Base-by-base conservation (phyloP, 768 basidiomycete genomes). In the Amanita pallidorosea region DNA sequence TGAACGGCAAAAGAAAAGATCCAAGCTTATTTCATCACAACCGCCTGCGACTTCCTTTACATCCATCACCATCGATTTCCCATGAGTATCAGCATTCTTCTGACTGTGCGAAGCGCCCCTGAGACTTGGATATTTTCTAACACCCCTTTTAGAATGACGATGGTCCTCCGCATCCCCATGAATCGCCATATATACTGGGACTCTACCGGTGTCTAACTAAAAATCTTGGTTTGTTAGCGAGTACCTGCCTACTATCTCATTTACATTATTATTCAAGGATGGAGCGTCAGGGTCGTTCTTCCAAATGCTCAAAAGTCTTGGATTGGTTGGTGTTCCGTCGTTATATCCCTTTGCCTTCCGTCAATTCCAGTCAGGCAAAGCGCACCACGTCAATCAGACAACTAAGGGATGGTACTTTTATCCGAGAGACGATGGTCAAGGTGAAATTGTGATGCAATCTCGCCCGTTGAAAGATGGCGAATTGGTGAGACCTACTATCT, bases 261-360 rank as follows among this genome's bases (percentile, higher is more conserved):
- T 70, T 73, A 70, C 7, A 75, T 70, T 72, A 64, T 73, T 53
- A 71, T 77, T 43, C 74, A 70, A 56, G 87, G 83, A 12, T 88
- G 84, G 83, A 70, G 85, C 57, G 85, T 90, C 35, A 84, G 79
- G 60, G 88, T 89, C 13, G 84, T 89, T 49, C 68, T 89, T 22
- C 87, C 87, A 12, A 85, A 80, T 57, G 72, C 83, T 8, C 88
- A 92, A 61, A 89, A 88, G 63, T 88, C 85, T 34, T 92, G 89
- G 88, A 89, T 92, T 31, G 89, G 88, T 85, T 53, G 47, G 71
- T 51, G 12, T 38, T 61, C 36, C 41, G 18, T 25, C 51, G 31
- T 23, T 23, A 20, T 36, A 22, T 36, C 23, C 27, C n/a, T 29
- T 37, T 43, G n/a, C 34, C 41, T 25, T 44, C 37, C n/a, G n/a